Conservation (phyloP, 179 eudicot genomes). For the Amaranthus tricolor region DNA sequence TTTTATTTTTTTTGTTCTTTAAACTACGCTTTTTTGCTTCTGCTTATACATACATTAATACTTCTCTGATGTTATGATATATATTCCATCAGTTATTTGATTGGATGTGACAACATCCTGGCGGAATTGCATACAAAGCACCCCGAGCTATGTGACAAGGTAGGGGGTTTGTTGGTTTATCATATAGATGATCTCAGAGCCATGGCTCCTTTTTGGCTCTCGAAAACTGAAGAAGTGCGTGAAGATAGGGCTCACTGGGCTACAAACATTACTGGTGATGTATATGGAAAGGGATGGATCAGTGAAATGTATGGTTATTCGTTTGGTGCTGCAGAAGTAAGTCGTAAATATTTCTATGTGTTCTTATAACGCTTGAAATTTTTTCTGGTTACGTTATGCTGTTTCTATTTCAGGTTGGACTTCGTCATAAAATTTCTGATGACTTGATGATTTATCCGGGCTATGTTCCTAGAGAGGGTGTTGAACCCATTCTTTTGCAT, state of each 20-base stretch:
- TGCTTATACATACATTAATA: not conserved
- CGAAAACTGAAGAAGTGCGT: conserved; percentile 94
- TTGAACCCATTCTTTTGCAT: conserved; percentile 90
- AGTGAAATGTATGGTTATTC: conserved; percentile 99
- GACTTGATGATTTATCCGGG: conserved; percentile 95
- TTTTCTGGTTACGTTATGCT: not conserved
- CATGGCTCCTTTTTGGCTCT: conserved; percentile 95
- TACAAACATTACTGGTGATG: conserved; percentile 88
- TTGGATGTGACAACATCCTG: conserved; percentile 94
- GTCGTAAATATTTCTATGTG: conserved; percentile 14
- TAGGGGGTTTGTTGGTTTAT: conserved; percentile 88
- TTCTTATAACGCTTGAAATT: not conserved
- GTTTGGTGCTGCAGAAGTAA: conserved; percentile 94
- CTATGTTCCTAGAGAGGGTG: conserved; percentile 65
- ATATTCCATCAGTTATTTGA: conserved; percentile 61
- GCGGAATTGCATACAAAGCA: conserved; percentile 82
- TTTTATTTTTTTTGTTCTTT: not conserved
- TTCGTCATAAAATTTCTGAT: conserved; percentile 81
- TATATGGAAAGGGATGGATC: conserved; percentile 88
- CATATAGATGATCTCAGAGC: conserved; percentile 95
- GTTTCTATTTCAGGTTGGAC: conserved; percentile 71
- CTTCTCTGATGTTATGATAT: not conserved
- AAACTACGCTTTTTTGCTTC: not conserved
- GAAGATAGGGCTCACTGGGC: conserved; percentile 92
- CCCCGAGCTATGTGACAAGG: conserved; percentile 96